phyloP scores from a whole-genome alignment of 2,329 filamentous ascomycete species.

The Mollisia scopiformis region DNA sequence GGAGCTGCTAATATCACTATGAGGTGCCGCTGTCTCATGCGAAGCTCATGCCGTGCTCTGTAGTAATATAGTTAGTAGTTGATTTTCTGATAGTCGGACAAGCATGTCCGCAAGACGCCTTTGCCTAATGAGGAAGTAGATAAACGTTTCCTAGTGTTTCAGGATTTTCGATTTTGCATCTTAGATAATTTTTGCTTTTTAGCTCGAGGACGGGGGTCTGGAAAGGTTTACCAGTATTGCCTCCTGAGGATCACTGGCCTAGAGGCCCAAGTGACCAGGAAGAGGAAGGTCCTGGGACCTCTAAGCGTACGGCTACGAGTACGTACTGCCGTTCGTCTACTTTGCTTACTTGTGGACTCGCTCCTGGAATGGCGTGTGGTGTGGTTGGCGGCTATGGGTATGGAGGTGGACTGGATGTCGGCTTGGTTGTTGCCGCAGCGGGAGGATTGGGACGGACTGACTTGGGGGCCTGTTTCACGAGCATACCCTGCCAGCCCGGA shows the following conservation, averaged over 20 bases:
- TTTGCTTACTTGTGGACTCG: neutral
- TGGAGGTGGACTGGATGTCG: neutral
- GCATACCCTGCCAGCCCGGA: neutral
- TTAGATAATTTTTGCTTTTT: slow-evolving; percentile 7
- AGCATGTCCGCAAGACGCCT: slow-evolving; percentile 2
- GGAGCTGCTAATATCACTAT: slow-evolving; percentile 14
- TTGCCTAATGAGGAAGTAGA: slow-evolving; percentile 20
- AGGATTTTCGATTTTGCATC: slow-evolving; percentile 13
- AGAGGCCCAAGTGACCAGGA: neutral
- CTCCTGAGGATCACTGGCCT: neutral
- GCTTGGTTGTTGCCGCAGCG: neutral
- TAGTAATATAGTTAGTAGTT: neutral
- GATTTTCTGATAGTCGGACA: neutral
- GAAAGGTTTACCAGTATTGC: neutral
- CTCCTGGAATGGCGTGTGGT: neutral
- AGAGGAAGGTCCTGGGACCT: neutral
- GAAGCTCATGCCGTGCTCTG: slow-evolving; percentile 4
- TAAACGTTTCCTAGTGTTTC: slow-evolving; percentile 22
- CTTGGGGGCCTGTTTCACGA: slow-evolving; percentile 2
- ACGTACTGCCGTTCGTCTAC: too few species aligned
- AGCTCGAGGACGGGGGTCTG: neutral
- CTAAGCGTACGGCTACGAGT: neutral
- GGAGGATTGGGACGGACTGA: neutral
- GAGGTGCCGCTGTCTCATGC: slow-evolving; percentile 21
- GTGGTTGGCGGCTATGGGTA: neutral